Evolutionary conservation across 139 green algal species (phyloP).

Genomic region (Bryopsis sp.): DNA sequence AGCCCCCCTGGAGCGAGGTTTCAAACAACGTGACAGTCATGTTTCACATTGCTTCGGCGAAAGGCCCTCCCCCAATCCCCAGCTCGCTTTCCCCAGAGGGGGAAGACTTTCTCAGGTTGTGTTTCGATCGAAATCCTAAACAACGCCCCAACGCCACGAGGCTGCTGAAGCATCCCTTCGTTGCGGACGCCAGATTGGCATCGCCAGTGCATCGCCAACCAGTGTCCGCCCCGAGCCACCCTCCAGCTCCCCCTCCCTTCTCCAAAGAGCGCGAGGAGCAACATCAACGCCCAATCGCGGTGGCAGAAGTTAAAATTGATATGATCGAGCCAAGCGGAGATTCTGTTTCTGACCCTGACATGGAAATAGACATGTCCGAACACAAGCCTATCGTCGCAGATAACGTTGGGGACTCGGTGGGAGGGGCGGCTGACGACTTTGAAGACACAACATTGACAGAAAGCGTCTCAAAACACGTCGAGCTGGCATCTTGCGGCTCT

Average conservation of each 20-base stretch:
- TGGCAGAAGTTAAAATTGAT: not conserved
- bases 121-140: slow-evolving; percentile 74
- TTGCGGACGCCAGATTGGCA: slow-evolving; percentile 28
- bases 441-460: not conserved
- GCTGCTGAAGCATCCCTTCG: slow-evolving; percentile 70
- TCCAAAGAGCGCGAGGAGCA: not conserved
- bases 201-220: not conserved
- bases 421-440: not conserved
- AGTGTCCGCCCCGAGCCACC: not conserved
- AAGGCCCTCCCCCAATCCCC: slow-evolving; percentile 63
- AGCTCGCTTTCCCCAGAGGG: slow-evolving; percentile 63
- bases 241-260: not conserved
- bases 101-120: slow-evolving; percentile 85
- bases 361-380: too few relatives aligned
- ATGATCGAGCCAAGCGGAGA: too few relatives aligned
- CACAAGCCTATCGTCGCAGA: too few relatives aligned
- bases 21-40: slow-evolving; percentile 51
- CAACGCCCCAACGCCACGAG: slow-evolving; percentile 54
- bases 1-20: slow-evolving; percentile 48
- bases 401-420: too few relatives aligned
- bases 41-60: slow-evolving; percentile 82
- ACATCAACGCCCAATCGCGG: not conserved
- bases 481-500: not conserved
- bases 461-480: not conserved
- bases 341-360: too few relatives aligned